phyloP scores from a whole-genome alignment of 139 green algal genomes.

The Pseudopediastrum boryanum region DNA sequence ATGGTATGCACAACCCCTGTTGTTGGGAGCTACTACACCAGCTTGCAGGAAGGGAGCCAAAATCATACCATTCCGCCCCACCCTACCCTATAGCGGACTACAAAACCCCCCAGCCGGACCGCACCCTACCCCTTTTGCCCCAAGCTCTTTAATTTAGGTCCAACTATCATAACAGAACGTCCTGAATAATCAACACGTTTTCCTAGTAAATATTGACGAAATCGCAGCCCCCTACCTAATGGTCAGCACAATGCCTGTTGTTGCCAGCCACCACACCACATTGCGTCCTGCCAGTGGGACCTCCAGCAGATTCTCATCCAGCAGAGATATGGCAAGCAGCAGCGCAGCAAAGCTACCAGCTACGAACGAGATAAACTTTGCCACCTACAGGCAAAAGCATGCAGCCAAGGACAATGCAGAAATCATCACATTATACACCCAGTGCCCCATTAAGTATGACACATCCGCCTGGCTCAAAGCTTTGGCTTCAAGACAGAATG shows the following conservation, averaged over 20 bases:
- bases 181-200: conserved; percentile 79
- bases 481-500: too few species aligned
- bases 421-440: too few species aligned
- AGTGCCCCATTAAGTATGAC: too few species aligned
- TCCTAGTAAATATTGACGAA: conserved; percentile 70
- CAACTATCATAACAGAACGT: conserved; percentile 75
- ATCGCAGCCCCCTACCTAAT: conserved; percentile 32
- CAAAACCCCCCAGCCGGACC: too few species aligned
- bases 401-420: too few species aligned
- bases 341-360: conserved; percentile 87
- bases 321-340: conserved; percentile 76
- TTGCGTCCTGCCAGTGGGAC: conserved; percentile 71
- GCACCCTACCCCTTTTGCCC: too few species aligned
- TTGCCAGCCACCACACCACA: conserved; percentile 85
- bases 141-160: conserved; percentile 38
- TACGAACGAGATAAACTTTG: conserved; percentile 86
- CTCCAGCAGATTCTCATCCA: conserved; percentile 86
- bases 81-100: too few species aligned
- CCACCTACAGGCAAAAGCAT: conserved; percentile 39
- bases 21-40: conserved; percentile 80
- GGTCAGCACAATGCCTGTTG: conserved; percentile 78
- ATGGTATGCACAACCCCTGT: conserved; percentile 74
- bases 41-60: conserved; percentile 37
- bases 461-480: too few species aligned
- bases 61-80: not conserved